Conservation (phyloP, 768 basidiomycete genomes). For the Pleurotus citrinopileatus region DNA sequence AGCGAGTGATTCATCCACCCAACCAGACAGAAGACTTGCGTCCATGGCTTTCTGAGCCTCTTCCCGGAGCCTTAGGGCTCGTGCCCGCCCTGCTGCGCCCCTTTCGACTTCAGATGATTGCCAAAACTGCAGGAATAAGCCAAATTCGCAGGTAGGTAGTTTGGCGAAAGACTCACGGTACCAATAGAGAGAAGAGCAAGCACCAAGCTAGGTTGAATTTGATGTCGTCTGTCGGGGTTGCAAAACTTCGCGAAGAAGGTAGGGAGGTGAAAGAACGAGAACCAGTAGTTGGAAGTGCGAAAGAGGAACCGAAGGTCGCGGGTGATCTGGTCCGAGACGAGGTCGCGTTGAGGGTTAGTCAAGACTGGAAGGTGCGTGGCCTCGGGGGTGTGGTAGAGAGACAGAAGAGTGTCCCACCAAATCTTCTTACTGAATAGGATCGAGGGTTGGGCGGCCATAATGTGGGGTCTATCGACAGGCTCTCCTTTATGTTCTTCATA, state of each 20-base stretch:
- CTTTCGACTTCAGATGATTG: constrained; percentile 62
- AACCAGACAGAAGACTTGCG: constrained; percentile 65
- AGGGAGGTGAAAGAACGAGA: constrained; percentile 72
- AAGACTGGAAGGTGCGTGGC: constrained; percentile 28
- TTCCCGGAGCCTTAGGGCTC: constrained; percentile 60
- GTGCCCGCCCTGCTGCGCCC: constrained; percentile 48
- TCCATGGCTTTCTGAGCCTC: constrained; percentile 70
- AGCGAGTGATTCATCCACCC: constrained; percentile 71
- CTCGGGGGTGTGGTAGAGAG: constrained; percentile 44
- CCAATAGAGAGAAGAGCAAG: constrained; percentile 61
- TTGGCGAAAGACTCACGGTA: constrained; percentile 21
- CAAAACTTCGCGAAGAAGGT: constrained; percentile 59
- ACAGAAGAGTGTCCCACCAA: constrained; percentile 76
- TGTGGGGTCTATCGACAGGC: constrained; percentile 11
- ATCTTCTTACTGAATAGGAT: constrained; percentile 66
- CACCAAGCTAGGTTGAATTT: constrained; percentile 67
- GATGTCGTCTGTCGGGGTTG: constrained; percentile 49
- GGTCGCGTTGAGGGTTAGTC: constrained; percentile 41
- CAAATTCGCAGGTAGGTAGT: too few relatives aligned
- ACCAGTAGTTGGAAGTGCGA: constrained; percentile 64
- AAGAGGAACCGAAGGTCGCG: constrained; percentile 65
- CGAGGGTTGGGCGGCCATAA: constrained; percentile 56
- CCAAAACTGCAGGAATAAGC: constrained; percentile 36
- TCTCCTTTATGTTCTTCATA: constrained; percentile 16
- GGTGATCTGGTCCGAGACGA: constrained; percentile 42